phyloP scores from a whole-genome alignment of 2,329 filamentous ascomycete genomes.

The Fusarium phyllophilum region DNA sequence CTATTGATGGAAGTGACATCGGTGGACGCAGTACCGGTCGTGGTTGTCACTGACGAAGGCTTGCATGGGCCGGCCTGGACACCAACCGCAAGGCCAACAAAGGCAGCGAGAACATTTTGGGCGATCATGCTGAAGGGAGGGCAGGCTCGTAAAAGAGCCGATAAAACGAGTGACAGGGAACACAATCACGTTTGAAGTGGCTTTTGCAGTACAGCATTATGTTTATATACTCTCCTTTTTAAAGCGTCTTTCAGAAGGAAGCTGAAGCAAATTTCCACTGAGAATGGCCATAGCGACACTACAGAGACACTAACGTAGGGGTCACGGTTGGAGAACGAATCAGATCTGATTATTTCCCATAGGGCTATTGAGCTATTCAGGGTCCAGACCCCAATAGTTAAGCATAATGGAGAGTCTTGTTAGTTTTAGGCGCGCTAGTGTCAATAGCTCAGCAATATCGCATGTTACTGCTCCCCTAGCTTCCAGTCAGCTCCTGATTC shows the following conservation, averaged over 20 bases:
- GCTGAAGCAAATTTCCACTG: background rate
- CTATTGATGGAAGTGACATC: background rate
- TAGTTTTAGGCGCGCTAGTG: background rate
- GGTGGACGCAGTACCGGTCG: background rate
- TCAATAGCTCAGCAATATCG: background rate
- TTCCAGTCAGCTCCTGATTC: background rate
- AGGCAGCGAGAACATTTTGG: background rate
- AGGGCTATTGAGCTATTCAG: background rate
- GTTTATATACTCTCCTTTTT: background rate
- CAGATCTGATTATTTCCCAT: background rate
- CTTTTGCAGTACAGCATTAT: background rate
- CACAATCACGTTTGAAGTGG: background rate
- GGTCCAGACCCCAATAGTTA: background rate
- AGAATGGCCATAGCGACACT: background rate
- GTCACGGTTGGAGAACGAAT: background rate
- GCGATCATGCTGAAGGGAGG: background rate
- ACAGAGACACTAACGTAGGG: background rate
- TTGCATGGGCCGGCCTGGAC: background rate
- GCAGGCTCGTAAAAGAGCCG: background rate
- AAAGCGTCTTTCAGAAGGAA: background rate
- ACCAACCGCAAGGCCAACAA: background rate
- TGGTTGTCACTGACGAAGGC: background rate
- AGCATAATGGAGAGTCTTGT: background rate
- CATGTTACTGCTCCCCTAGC: background rate
- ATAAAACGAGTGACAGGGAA: background rate